Evolutionary conservation across 2,329 filamentous ascomycete genomes (phyloP), one percentile per base, ranked within the genome.

Genomic region (Alternaria dauci): DNA sequence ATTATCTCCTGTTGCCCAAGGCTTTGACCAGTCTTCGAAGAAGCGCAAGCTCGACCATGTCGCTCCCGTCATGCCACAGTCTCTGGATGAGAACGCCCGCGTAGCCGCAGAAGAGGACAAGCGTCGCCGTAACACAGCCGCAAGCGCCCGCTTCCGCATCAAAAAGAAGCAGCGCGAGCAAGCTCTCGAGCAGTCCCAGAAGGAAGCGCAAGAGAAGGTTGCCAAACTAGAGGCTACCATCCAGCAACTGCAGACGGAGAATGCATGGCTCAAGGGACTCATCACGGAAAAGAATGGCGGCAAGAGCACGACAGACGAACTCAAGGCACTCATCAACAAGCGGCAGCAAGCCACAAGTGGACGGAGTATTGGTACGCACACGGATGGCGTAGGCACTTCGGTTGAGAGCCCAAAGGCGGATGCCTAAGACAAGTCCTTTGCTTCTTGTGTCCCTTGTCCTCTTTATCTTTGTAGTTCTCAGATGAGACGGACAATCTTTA

Each of bases 81-180:
- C 79, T 36, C 72, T 82, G 30, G 82, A 84, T 62, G 83, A 84
- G 62, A 66, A 75, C 25, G 79, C 81, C 26, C 81, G 83, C 62
- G 54, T 80, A 38, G 81, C 81, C 30, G 83, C 82, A 8, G 83
- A 85, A 61, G 83, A 84, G 68, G 83, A 85, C 77, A 85, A 85
- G 75, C 82, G 83, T 50, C 81, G 83, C 34, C 81, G 83, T 61
- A 85, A 85, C 75, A 85, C 83, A 1, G 83, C 83, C 39, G 83
- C 83, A n/a, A 81, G 79, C 57, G 83, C 83, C 16, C 81, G 83
- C 43, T 85, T 85, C 80, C 81, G 83, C 47, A 79, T 85, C 62
- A 85, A 85, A 79, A 85, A 85, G 82, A 85, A 85, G 81, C 82
- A 84, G 71, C 81, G 83, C 46, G 83, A 85, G 72, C 81, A 83